Base-by-base conservation (phyloP, 805 yeast genomes). In the Saccharomycopsis amapae region DNA sequence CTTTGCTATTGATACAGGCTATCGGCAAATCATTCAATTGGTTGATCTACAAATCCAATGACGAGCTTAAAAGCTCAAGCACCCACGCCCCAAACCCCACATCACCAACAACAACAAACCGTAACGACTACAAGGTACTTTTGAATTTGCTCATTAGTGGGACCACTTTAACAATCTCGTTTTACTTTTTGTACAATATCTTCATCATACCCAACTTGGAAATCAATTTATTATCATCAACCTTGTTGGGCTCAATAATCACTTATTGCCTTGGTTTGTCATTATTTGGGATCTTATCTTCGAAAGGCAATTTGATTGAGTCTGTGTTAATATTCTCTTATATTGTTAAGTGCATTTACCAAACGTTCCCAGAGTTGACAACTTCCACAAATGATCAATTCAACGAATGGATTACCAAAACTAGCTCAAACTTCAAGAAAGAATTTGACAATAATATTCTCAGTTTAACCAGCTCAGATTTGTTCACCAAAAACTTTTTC, bases 321-420 rank as follows among this genome's bases (percentile, higher is more conserved):
- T 76, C 88, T 26, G 83, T 95, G 10, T 65, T 90, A 48, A 71
- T 93, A 56, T 80, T 88, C 59, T 90, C 94, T 6, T 93, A 93
- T 63, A 81, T 90, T 51, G 96, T 93, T 24, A 84, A 94, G 59
- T 87, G 96, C 56, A 78, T 89, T 51, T 93, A 93, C 62, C 94
- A 89, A 59, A 79, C 95, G 2, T 87, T 90, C 56, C 96, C 97
- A 1, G 88, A 85, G 55, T 72, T 90, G 52, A 81, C 89, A 5
- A 76, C 78, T 44, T 67, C 66, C 25, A 73, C 75, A 0, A 67
- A 71, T 25, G 62, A 61, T 32, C 75, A 69, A 55, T 64, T 71
- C 42, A 57, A 66, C 24, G 60, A 61, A n/a, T 46, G 67, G 26
- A 60, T 69, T 18, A 62, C 68, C 58, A 62, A 53, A 53, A 67